Evolutionary conservation across 768 basidiomycete species (phyloP).

Genomic region (Pleurotus ostreatus): DNA sequence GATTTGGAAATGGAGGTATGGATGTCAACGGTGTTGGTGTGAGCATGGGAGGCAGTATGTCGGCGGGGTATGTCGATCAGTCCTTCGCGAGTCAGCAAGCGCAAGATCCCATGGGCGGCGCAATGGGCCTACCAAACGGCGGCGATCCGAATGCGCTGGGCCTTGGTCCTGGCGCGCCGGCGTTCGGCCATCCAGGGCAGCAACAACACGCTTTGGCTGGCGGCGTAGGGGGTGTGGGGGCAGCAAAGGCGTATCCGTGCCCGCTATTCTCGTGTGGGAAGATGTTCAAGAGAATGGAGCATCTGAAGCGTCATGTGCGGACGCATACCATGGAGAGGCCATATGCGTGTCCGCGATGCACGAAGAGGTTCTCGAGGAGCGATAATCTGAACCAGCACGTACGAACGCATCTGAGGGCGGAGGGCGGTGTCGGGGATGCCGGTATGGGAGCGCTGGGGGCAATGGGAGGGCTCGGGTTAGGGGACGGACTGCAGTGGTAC

Average conservation of each 20-base stretch:
- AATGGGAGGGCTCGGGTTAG: conserved; percentile 21
- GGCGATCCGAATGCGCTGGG: background rate
- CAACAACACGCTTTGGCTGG: background rate
- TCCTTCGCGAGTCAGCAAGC: conserved; percentile 22
- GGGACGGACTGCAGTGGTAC: conserved; percentile 24
- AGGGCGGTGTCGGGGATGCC: conserved; percentile 23
- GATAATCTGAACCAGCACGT: conserved; percentile 89
- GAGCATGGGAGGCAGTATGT: conserved; percentile 9
- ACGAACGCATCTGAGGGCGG: conserved; percentile 66
- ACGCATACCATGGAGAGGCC: conserved; percentile 91
- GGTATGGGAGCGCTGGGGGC: conserved; percentile 18
- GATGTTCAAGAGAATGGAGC: conserved; percentile 89
- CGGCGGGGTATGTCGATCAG: conserved; percentile 18
- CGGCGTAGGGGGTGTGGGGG: conserved; percentile 5
- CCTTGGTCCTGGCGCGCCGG: conserved; percentile 1
- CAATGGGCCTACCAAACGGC: conserved; percentile 17
- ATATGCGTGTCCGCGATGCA: conserved; percentile 69
- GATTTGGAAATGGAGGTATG: background rate
- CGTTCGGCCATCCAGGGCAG: background rate
- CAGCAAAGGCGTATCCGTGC: conserved; percentile 68
- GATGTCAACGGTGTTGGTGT: background rate
- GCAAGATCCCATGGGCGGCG: conserved; percentile 15
- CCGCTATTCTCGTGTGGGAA: conserved; percentile 81
- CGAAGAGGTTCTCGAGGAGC: conserved; percentile 80
- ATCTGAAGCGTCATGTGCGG: conserved; percentile 81